Conservation (phyloP, 2,329 filamentous ascomycete species). For the Colletotrichum liaoningense region DNA sequence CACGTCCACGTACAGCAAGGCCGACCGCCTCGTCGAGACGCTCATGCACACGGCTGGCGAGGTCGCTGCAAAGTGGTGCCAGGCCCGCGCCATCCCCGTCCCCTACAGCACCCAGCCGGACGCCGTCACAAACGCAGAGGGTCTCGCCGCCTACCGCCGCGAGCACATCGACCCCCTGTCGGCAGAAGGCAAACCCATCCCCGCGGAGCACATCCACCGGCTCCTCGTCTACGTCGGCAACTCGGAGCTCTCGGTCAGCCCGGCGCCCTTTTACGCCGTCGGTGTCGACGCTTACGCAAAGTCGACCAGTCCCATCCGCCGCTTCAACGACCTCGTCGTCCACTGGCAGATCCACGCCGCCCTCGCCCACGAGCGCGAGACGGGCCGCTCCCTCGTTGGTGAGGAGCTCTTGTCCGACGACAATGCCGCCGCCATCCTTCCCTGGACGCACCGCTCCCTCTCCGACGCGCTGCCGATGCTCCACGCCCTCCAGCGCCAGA, state of each 20-base stretch:
- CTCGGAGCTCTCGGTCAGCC: conserved; percentile 62
- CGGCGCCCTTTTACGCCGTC: conserved; percentile 67
- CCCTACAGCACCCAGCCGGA: conserved; percentile 67
- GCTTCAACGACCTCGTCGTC: conserved; percentile 70
- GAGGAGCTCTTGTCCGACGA: conserved; percentile 38
- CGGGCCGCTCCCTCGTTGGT: conserved; percentile 38
- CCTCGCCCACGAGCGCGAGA: conserved; percentile 58
- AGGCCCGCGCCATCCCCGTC: conserved; percentile 66
- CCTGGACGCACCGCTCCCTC: conserved; percentile 56
- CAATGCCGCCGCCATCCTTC: conserved; percentile 50
- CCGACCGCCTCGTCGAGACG: conserved; percentile 55
- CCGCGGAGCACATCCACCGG: conserved; percentile 45
- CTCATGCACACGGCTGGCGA: conserved; percentile 73
- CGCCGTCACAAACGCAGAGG: conserved; percentile 48
- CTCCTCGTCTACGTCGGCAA: conserved; percentile 57
- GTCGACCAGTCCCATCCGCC: conserved; percentile 74
- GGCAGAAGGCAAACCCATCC: conserved; percentile 46
- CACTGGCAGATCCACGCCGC: conserved; percentile 76
- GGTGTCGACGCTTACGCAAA: conserved; percentile 72
- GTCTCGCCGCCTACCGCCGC: conserved; percentile 50
- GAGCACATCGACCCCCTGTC: conserved; percentile 50
- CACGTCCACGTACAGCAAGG: conserved; percentile 43
- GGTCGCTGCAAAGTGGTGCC: conserved; percentile 71
- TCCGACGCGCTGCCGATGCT: conserved; percentile 60
- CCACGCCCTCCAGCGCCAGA: conserved; percentile 64